A percentile compares a stretch with the other conserved stretches of the same genome.
Evolutionary conservation across 2,329 filamentous ascomycete genomes (phyloP).

Genomic region (Aspergillus terreus): DNA sequence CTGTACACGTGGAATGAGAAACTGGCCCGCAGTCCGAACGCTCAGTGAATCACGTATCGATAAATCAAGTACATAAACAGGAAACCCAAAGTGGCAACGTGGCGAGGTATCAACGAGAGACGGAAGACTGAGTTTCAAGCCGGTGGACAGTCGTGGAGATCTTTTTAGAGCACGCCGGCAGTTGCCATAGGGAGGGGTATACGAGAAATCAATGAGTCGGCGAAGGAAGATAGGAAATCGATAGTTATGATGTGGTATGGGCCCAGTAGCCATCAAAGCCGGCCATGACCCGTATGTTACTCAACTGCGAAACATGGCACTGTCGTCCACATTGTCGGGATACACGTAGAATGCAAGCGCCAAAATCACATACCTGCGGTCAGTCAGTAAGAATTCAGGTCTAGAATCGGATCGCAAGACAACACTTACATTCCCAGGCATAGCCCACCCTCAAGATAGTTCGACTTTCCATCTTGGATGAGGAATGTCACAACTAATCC

Average conservation of each 20-base stretch:
- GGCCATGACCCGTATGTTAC: background rate
- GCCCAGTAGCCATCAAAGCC: no score
- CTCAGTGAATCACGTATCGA: background rate
- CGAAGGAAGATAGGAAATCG: background rate
- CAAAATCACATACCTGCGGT: slow-evolving; percentile 40
- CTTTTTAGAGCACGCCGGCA: background rate
- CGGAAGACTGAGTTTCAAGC: background rate
- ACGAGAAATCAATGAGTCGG: background rate
- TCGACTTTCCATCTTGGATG: slow-evolving; percentile 77
- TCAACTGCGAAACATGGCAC: slow-evolving; percentile 12
- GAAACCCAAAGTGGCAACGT: background rate
- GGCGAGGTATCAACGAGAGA: slow-evolving; percentile 1
- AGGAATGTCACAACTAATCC: slow-evolving; percentile 70
- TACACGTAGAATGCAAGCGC: slow-evolving; percentile 49
- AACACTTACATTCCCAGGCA: slow-evolving; percentile 52
- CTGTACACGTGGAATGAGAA: slow-evolving; percentile 1
- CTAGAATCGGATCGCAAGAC: background rate
- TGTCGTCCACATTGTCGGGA: slow-evolving; percentile 36
- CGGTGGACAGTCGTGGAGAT: background rate
- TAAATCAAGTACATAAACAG: background rate
- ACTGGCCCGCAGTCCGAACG: slow-evolving; percentile 14
- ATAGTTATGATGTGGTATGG: background rate
- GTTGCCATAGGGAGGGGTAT: background rate
- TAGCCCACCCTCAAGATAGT: slow-evolving; percentile 80
- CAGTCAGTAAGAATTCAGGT: slow-evolving; percentile 3